Evolutionary conservation across 345 rosid genomes (phyloP).

Genomic region (Citrus reticulata): DNA sequence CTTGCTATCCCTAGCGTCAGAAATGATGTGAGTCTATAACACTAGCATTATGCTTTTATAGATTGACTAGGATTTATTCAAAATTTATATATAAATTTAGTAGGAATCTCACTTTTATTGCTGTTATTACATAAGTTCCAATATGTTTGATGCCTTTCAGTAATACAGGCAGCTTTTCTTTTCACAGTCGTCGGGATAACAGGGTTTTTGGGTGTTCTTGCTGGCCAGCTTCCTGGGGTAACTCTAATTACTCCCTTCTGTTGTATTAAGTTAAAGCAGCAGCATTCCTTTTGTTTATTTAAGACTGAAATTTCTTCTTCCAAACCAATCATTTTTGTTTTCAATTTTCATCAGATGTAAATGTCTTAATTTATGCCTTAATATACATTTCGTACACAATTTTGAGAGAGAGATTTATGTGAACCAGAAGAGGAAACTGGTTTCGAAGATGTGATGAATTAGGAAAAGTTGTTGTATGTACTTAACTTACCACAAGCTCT

Average conservation of each 20-base stretch:
- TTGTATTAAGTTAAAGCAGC: neutral
- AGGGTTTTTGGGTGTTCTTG: conserved; percentile 70
- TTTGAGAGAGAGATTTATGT: neutral
- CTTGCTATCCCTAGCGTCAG: conserved; percentile 95
- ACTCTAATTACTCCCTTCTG: neutral
- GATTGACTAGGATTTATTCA: too few species aligned
- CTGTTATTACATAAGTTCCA: neutral
- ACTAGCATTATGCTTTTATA: neutral
- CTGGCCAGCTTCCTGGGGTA: conserved; percentile 98
- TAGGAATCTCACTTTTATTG: neutral
- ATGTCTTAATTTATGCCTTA: too few species aligned
- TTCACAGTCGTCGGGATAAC: conserved; percentile 88
- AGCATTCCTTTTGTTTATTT: neutral
- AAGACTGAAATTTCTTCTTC: too few species aligned
- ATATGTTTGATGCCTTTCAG: conserved; percentile 35
- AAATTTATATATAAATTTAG: neutral
- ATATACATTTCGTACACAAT: too few species aligned
- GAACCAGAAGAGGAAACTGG: neutral
- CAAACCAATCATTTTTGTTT: neutral
- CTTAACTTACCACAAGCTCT: neutral
- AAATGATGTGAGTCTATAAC: conserved; percentile 62
- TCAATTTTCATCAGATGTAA: neutral
- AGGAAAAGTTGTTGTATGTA: neutral
- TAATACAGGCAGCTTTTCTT: conserved; percentile 91
- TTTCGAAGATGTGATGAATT: neutral